A percentile compares a stretch with the other conserved stretches of the same genome.
Conservation (phyloP, 73 alveolate species). For the Symbiodinium pilosum region DNA sequence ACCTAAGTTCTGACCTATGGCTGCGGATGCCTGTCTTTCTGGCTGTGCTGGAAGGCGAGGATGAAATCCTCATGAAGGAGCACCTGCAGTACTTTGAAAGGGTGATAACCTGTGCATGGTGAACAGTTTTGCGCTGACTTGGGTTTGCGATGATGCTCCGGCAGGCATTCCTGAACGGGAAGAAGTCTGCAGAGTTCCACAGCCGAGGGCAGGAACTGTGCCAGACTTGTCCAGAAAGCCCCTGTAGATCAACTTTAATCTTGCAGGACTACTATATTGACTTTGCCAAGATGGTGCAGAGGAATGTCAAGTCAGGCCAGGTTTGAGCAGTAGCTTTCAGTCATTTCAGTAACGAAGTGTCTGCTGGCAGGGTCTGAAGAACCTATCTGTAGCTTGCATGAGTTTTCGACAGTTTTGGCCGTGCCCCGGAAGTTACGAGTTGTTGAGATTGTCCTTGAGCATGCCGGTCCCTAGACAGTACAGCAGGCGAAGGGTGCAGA, state of each 20-base stretch:
- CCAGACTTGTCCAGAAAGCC: too few species aligned
- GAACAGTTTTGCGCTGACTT: not conserved
- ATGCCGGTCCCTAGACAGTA: too few species aligned
- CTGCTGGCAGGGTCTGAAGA: too few species aligned
- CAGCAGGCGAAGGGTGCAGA: too few species aligned
- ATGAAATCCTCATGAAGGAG: slow-evolving; percentile 55
- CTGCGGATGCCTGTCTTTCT: not conserved
- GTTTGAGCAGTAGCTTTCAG: too few species aligned
- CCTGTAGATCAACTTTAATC: not conserved
- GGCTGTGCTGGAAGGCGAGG: slow-evolving; percentile 18
- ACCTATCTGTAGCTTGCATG: too few species aligned
- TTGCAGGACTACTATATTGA: slow-evolving; percentile 76
- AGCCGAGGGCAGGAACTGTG: slow-evolving; percentile 89
- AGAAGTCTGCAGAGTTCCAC: slow-evolving; percentile 75
- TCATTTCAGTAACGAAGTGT: too few species aligned
- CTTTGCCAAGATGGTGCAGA: slow-evolving; percentile 58
- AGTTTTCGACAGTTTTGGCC: too few species aligned
- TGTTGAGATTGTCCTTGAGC: too few species aligned
- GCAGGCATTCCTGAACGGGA: slow-evolving; percentile 78
- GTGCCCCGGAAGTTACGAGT: too few species aligned
- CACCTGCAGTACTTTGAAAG: not conserved
- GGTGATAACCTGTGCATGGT: not conserved
- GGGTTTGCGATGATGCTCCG: not conserved
- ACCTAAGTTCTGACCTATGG: not conserved
- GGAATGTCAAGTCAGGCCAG: slow-evolving; percentile 64